Evolutionary conservation across 345 rosid species (phyloP), one percentile per base, ranked within the genome.

Genomic region (Geranium brycei): DNA sequence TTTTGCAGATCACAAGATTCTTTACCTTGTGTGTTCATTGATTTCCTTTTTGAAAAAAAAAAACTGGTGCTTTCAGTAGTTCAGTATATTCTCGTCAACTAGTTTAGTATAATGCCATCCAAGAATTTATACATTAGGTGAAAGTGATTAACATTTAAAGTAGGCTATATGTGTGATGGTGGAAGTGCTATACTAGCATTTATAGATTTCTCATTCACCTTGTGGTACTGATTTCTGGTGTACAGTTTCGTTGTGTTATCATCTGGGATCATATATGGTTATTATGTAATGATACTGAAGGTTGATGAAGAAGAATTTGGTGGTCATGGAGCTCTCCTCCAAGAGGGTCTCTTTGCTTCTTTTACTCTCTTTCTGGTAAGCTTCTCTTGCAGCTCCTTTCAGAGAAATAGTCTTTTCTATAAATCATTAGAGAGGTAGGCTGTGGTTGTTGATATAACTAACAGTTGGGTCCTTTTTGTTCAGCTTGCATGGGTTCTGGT

Each of bases 401-500:
- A 17, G 7, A 15, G 40, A 11, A 17, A 41, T 16, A 19, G 41
- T 35, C 1, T 68, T 59, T 57, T 38, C 28, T n/a, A 55, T 17
- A 17, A 3, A 41, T n/a, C 17, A 19, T 1, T 62, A 18, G n/a
- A 62, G 10, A 6, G 17, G 32, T 17, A 47, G n/a, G 17, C 51
- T 19, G 30, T 10, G 0, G 15, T 8, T 47, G 15, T 47, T 13
- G 47, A 38, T 5, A n/a, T 2, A 8, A 17, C 31, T 51, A 3
- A 47, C 72, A 72, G 69, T 75, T 55, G 32, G 56, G n/a, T 19
- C 17, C 30, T 51, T 51, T 51, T 31, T 68, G n/a, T 77, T 72
- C 95, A 92, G 98, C 86, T 89, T 63, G 85, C 95, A 6, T 89
- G 97, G 98, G 80, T 83, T 79, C 82, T 92, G 71, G 88, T 89